A percentile compares a stretch with the other conserved stretches of the same genome.
Conservation (phyloP, 2,329 filamentous ascomycete genomes). For the Alternaria postmessia region DNA sequence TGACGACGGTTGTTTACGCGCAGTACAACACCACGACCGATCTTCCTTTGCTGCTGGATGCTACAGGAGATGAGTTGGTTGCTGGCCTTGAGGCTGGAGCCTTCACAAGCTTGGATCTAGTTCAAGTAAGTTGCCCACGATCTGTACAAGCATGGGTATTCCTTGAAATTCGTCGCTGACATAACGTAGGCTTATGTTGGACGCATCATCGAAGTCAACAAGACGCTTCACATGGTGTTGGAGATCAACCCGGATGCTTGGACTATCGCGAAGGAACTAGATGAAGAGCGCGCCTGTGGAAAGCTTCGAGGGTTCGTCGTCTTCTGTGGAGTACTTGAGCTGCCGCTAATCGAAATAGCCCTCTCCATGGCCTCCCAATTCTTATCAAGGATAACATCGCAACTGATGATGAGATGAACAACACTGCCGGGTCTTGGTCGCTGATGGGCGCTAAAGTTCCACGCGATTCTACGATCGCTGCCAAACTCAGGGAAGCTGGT, state of each 20-base stretch:
- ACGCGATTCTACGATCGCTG: conserved; percentile 65
- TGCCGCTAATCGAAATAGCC: conserved; percentile 43
- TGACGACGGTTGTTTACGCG: conserved; percentile 24
- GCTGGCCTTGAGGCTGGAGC: conserved; percentile 58
- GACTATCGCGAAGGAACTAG: conserved; percentile 58
- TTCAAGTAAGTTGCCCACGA: conserved; percentile 37
- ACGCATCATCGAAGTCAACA: conserved; percentile 63
- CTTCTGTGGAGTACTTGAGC: not conserved
- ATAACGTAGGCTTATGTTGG: conserved; percentile 57
- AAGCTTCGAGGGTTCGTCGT: conserved; percentile 54
- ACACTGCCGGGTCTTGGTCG: conserved; percentile 70
- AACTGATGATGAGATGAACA: conserved; percentile 69
- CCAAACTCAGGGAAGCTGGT: conserved; percentile 68
- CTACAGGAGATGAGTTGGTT: conserved; percentile 60
- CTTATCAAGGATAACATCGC: conserved; percentile 74
- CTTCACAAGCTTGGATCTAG: conserved; percentile 67
- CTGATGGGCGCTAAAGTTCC: conserved; percentile 66
- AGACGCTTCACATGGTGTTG: conserved; percentile 60
- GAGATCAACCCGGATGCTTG: conserved; percentile 66
- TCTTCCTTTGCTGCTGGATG: conserved; percentile 58
- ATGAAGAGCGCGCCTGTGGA: conserved; percentile 59
- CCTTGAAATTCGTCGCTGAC: conserved; percentile 6
- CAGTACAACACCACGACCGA: conserved; percentile 17
- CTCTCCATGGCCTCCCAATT: conserved; percentile 71
- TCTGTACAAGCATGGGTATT: not conserved